A percentile compares a stretch with the other conserved stretches of the same genome.
Evolutionary conservation across 2,329 filamentous ascomycete species (phyloP).

Genomic region (Epichloe aotearoae): DNA sequence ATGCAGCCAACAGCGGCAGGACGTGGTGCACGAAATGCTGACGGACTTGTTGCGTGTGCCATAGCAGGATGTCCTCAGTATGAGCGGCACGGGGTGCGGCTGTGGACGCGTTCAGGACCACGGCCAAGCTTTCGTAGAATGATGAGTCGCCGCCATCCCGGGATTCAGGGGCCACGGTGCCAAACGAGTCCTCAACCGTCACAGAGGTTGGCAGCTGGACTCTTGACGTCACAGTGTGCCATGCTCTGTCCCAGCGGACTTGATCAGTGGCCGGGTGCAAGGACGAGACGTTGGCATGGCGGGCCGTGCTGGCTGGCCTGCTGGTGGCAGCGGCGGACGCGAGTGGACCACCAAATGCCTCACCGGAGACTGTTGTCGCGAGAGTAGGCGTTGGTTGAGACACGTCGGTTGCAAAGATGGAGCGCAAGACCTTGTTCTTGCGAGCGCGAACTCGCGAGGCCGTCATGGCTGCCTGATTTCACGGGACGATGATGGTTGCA

Average conservation of each 20-base stretch:
- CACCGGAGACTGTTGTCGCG: constrained; percentile 27
- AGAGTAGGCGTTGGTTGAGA: constrained; percentile 34
- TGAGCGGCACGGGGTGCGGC: constrained; percentile 35
- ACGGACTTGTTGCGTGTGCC: constrained; percentile 48
- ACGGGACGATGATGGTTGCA: not conserved
- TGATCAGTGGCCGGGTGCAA: constrained; percentile 30
- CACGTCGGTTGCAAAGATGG: constrained; percentile 40
- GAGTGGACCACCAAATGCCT: constrained; percentile 32
- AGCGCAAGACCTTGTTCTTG: constrained; percentile 37
- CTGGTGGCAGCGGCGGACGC: constrained; percentile 8
- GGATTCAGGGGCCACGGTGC: constrained; percentile 29
- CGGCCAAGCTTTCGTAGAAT: constrained; percentile 39
- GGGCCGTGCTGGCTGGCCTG: constrained; percentile 4
- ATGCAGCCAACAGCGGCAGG: constrained; percentile 39
- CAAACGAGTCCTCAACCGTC: constrained; percentile 41
- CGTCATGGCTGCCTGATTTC: constrained; percentile 15
- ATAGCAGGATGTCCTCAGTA: constrained; percentile 43
- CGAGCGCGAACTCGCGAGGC: constrained; percentile 32
- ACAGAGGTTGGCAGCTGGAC: constrained; percentile 44
- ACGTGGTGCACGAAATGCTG: constrained; percentile 48
- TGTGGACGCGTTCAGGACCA: constrained; percentile 35
- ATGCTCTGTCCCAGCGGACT: constrained; percentile 45
- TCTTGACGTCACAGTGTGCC: constrained; percentile 46
- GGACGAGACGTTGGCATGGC: constrained; percentile 6
- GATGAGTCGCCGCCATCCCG: constrained; percentile 27